phyloP scores from a whole-genome alignment of 106 monocot genomes.

The Apostasia ramifera region DNA sequence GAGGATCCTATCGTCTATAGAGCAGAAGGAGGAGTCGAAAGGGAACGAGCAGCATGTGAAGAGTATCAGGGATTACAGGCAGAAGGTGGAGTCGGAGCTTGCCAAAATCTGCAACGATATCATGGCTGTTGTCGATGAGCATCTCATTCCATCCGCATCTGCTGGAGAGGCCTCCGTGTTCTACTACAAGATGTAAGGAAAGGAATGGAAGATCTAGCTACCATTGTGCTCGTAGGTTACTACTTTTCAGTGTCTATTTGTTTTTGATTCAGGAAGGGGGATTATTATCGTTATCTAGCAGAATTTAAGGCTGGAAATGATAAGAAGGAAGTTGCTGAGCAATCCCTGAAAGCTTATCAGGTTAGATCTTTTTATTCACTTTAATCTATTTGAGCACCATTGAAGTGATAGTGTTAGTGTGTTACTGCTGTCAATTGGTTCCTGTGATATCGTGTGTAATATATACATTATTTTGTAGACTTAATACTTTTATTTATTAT shows the following conservation, averaged over 20 bases:
- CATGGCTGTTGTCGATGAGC: slow-evolving; percentile 32
- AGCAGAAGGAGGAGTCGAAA: slow-evolving; percentile 38
- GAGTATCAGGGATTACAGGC: slow-evolving; percentile 24
- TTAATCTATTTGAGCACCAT: neutral
- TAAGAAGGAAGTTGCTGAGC: slow-evolving; percentile 20
- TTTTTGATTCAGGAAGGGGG: slow-evolving; percentile 30
- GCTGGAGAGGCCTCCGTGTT: slow-evolving; percentile 29
- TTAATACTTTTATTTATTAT: no score
- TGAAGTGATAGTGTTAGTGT: no score
- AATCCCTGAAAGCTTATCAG: slow-evolving; percentile 23
- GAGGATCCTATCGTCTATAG: slow-evolving; percentile 32
- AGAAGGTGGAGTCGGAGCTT: slow-evolving; percentile 35
- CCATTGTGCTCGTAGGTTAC: neutral
- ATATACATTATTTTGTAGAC: no score
- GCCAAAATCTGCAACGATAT: slow-evolving; percentile 28
- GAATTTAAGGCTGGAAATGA: slow-evolving; percentile 27
- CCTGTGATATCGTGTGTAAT: no score
- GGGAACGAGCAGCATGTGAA: slow-evolving; percentile 30
- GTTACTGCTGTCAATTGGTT: no score
- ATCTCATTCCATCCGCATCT: slow-evolving; percentile 25
- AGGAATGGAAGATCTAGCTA: neutral
- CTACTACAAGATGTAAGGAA: slow-evolving; percentile 36
- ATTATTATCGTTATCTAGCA: slow-evolving; percentile 31
- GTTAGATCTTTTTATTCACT: slow-evolving; percentile 6
- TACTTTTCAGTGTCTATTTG: neutral